Conservation (phyloP, 2,329 filamentous ascomycete genomes). For the Alternaria viburni region DNA sequence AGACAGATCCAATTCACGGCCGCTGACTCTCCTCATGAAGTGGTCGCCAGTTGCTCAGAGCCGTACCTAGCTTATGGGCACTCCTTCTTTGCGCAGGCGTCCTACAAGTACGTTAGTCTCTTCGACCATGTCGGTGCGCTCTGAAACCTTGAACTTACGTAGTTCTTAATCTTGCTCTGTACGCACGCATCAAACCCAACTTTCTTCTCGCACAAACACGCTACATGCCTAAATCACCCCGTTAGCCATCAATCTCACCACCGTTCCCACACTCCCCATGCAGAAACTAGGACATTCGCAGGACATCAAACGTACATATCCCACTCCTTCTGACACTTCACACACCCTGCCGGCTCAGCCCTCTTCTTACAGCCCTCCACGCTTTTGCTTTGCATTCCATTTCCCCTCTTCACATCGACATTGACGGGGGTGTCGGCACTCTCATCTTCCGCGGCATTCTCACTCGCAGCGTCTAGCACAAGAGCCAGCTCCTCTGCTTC, state of each 20-base stretch:
- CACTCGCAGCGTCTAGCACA: not conserved
- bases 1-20: accelerated
- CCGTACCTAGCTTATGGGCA: not conserved
- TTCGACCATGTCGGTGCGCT: not conserved
- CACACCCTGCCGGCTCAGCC: not conserved
- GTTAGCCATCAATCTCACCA: not conserved
- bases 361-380: not conserved
- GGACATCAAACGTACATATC: not conserved
- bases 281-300: too few relatives aligned
- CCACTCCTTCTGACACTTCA: not conserved
- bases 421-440: not conserved
- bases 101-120: not conserved
- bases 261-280: too few relatives aligned
- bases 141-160: not conserved
- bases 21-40: not conserved
- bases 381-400: not conserved
- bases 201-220: not conserved
- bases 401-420: not conserved
- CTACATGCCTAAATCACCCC: not conserved
- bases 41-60: accelerated
- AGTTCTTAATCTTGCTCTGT: not conserved
- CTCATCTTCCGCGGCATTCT: not conserved
- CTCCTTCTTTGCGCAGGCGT: not conserved
- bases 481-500: not conserved
- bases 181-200: not conserved